Conservation (phyloP, 176 grass and related monocot genomes). For the Hsuehochloa calcarea region DNA sequence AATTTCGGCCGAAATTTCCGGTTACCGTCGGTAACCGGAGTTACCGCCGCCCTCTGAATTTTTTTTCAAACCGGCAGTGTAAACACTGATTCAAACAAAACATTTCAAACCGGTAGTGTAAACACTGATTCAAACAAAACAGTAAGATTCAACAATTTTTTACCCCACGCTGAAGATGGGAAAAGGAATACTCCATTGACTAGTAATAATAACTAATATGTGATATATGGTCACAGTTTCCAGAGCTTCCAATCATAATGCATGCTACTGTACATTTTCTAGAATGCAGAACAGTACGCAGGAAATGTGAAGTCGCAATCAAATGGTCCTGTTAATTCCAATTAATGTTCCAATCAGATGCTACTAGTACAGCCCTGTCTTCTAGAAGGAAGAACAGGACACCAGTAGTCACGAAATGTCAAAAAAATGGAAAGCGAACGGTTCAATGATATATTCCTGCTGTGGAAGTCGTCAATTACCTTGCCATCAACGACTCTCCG, state of each 20-base stretch:
- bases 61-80: no score
- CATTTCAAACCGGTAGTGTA: no score
- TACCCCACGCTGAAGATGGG: not conserved
- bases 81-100: no score
- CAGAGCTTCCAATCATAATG: not conserved
- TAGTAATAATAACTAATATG: no score
- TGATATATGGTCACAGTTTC: not conserved
- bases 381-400: not conserved
- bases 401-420: not conserved
- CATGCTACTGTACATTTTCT: not conserved
- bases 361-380: not conserved
- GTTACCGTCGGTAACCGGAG: no score
- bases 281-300: not conserved
- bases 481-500: constrained; percentile 63
- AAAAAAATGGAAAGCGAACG: not conserved
- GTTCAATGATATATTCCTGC: not conserved
- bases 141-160: not conserved
- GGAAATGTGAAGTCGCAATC: not conserved
- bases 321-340: no score
- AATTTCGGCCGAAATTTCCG: no score
- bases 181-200: not conserved
- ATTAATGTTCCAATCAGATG: no score
- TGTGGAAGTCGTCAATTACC: constrained; percentile 4
- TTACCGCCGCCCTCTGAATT: no score
- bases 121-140: not conserved